Conservation (phyloP, 2,329 filamentous ascomycete genomes). For the Aspergillus aculeatus region DNA sequence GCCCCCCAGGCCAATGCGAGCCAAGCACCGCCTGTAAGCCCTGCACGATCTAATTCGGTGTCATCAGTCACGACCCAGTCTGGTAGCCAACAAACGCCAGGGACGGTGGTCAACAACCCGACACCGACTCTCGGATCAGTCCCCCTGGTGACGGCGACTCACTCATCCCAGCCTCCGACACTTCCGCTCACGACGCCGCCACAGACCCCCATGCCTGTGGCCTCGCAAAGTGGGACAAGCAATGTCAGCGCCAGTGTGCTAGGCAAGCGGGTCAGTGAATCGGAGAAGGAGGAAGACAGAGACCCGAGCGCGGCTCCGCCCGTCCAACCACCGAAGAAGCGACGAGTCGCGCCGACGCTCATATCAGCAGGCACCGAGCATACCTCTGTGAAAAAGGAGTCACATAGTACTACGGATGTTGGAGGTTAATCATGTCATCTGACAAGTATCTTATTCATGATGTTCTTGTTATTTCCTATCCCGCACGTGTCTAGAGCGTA, state of each 20-base stretch:
- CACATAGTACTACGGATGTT: conserved; percentile 15
- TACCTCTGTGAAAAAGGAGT: conserved; percentile 9
- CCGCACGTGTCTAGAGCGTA: not conserved
- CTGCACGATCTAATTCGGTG: conserved; percentile 79
- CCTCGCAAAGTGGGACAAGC: conserved; percentile 55
- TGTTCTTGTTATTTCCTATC: not conserved
- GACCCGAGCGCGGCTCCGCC: conserved; percentile 45
- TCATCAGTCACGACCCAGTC: conserved; percentile 70
- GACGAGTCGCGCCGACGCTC: conserved; percentile 67
- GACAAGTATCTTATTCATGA: not conserved
- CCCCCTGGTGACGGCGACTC: conserved; percentile 72
- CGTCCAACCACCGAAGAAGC: conserved; percentile 59
- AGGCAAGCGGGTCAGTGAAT: conserved; percentile 52
- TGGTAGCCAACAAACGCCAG: conserved; percentile 42
- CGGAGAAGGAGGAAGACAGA: conserved; percentile 45
- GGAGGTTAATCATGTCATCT: conserved; percentile 14
- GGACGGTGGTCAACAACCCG: conserved; percentile 68
- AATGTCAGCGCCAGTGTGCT: conserved; percentile 54
- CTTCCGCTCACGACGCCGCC: conserved; percentile 85
- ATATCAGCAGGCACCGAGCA: conserved; percentile 41
- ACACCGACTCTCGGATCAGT: conserved; percentile 75
- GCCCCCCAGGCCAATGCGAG: conserved; percentile 55
- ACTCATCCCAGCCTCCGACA: conserved; percentile 52
- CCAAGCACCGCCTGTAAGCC: conserved; percentile 66
- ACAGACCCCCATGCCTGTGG: conserved; percentile 68